A percentile compares a stretch with the other conserved stretches of the same genome.
phyloP scores from a whole-genome alignment of 148 eudicot species.

The Fallopia convolvulus region DNA sequence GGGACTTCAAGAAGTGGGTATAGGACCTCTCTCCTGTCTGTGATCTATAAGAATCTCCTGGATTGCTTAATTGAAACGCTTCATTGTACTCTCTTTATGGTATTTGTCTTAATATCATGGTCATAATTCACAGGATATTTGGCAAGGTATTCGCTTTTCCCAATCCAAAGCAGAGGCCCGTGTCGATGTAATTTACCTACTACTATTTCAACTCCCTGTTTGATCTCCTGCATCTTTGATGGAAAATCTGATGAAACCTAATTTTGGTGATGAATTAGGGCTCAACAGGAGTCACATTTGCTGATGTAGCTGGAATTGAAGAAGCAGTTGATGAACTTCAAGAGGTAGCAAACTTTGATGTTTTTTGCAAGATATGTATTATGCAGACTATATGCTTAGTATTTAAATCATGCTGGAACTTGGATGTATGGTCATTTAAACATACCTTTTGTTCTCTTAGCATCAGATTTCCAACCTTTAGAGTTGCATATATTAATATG shows the following conservation, averaged over 20 bases:
- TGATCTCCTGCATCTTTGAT: background rate
- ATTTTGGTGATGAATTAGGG: constrained; percentile 34
- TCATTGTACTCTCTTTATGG: constrained; percentile 2
- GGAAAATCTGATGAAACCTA: background rate
- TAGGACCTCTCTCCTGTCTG: constrained; percentile 17
- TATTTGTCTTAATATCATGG: constrained; percentile 9
- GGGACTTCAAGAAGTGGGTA: constrained; percentile 88
- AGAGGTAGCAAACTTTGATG: constrained; percentile 42
- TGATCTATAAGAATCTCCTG: background rate
- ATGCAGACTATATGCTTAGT: background rate
- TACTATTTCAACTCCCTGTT: background rate
- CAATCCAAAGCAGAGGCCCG: constrained; percentile 94
- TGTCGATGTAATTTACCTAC: constrained; percentile 63
- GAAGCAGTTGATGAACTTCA: constrained; percentile 96
- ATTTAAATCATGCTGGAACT: background rate
- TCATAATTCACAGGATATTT: constrained; percentile 62
- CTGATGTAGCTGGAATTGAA: constrained; percentile 93
- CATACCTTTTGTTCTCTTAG: background rate
- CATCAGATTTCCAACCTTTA: background rate
- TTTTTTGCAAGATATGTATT: background rate
- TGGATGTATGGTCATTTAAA: background rate
- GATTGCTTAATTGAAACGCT: background rate
- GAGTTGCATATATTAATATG: background rate
- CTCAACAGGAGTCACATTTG: constrained; percentile 83
- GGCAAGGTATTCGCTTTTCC: constrained; percentile 90